A percentile compares a stretch with the other conserved stretches of the same genome.
Evolutionary conservation across 2,329 filamentous ascomycete species (phyloP).

Genomic region (Colletotrichum tofieldiae): DNA sequence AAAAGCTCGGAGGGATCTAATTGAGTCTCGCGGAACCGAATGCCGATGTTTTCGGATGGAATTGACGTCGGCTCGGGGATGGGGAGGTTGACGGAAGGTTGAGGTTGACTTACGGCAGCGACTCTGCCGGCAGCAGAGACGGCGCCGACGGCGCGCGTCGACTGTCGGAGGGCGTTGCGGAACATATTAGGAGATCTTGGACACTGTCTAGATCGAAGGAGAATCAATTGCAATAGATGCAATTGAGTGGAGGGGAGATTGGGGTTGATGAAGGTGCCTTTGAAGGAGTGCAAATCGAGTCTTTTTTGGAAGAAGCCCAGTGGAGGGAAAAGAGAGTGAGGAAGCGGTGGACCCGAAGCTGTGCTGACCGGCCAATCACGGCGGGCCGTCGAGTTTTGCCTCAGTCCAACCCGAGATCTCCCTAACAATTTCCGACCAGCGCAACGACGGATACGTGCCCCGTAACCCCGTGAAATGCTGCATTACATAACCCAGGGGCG

Average conservation of each 20-base stretch:
- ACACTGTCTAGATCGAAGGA: constrained; percentile 66
- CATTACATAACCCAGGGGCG: constrained; percentile 14
- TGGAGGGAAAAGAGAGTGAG: constrained; percentile 59
- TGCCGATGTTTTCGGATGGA: constrained; percentile 62
- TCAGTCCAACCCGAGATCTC: constrained; percentile 45
- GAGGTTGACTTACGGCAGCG: constrained; percentile 84
- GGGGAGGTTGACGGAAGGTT: constrained; percentile 48
- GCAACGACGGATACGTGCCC: constrained; percentile 24
- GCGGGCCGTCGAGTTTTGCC: constrained; percentile 38
- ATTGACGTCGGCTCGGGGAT: constrained; percentile 59
- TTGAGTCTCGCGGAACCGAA: constrained; percentile 56
- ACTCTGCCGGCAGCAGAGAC: constrained; percentile 93
- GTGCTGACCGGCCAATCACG: constrained; percentile 39
- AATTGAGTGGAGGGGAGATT: constrained; percentile 76
- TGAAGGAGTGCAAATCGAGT: constrained; percentile 62
- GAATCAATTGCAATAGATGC: constrained; percentile 76
- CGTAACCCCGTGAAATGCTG: constrained; percentile 35
- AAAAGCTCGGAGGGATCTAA: constrained; percentile 53
- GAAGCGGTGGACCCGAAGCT: constrained; percentile 46
- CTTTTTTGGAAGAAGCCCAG: constrained; percentile 57
- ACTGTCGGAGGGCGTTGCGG: constrained; percentile 98
- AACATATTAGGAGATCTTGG: constrained; percentile 83
- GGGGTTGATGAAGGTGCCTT: constrained; percentile 66
- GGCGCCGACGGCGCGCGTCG: constrained; percentile 93
- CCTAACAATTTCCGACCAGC: constrained; percentile 44